phyloP scores from a whole-genome alignment of 2,329 filamentous ascomycete genomes.

The Myriosclerotinia curreyana region DNA sequence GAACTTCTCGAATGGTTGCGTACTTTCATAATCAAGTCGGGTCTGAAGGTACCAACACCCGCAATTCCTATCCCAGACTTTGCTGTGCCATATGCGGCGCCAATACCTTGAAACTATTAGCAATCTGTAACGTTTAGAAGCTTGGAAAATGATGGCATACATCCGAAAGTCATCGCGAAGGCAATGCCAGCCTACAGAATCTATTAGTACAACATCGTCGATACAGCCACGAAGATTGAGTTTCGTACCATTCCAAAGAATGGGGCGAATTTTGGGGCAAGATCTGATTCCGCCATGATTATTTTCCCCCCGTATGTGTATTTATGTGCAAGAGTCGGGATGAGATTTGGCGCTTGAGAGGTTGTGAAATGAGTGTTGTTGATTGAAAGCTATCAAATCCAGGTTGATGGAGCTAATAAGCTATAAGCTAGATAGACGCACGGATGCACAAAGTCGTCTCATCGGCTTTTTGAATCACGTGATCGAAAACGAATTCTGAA shows the following conservation, averaged over 20 bases:
- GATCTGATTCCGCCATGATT: constrained; percentile 55
- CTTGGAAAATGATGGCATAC: constrained; percentile 48
- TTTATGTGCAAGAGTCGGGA: constrained; percentile 19
- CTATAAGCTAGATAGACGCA: constrained; percentile 2
- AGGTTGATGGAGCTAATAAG: constrained; percentile 9
- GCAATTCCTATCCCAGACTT: constrained; percentile 87
- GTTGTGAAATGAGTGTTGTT: constrained; percentile 25
- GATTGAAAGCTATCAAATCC: constrained; percentile 15
- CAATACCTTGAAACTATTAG: constrained; percentile 43
- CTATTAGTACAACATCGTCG: constrained; percentile 30
- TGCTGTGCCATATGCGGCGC: constrained; percentile 82
- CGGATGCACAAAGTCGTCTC: neutral
- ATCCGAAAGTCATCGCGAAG: constrained; percentile 79
- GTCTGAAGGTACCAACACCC: constrained; percentile 78
- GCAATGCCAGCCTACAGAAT: constrained; percentile 67
- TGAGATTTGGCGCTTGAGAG: constrained; percentile 10
- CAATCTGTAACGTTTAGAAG: neutral
- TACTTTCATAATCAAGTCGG: constrained; percentile 90
- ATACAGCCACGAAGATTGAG: constrained; percentile 24
- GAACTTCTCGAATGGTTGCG: constrained; percentile 23
- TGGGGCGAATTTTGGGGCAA: constrained; percentile 77
- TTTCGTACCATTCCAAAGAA: constrained; percentile 80
- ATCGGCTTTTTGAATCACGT: neutral
- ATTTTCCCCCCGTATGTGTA: constrained; percentile 27
- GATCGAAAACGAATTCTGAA: neutral